phyloP scores from a whole-genome alignment of 2,329 filamentous ascomycete species.

The Alternaria arbusti region DNA sequence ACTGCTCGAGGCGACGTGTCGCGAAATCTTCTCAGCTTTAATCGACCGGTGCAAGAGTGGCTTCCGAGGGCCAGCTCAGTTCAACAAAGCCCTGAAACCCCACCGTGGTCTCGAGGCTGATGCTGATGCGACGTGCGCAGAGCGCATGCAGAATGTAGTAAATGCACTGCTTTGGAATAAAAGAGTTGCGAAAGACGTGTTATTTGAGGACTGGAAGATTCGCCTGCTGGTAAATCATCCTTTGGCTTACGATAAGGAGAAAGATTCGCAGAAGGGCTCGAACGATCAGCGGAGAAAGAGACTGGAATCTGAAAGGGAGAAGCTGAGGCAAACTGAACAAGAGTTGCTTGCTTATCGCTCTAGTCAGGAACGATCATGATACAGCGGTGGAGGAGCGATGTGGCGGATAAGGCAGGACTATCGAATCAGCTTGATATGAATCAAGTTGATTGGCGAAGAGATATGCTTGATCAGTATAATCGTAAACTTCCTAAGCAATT shows the following conservation, averaged over 20 bases:
- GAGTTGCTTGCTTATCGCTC: constrained; percentile 2
- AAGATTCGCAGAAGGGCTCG: constrained; percentile 1
- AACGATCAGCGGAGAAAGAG: constrained; percentile 2
- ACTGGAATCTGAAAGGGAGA: constrained; percentile 1
- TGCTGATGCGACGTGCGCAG: background rate
- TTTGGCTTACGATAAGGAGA: constrained; percentile 2
- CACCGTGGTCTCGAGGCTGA: background rate
- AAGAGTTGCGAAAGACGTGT: background rate
- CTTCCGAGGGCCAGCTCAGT: background rate
- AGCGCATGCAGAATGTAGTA: background rate
- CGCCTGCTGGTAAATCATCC: background rate
- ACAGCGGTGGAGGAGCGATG: background rate
- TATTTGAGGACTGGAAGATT: constrained; percentile 2
- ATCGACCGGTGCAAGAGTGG: constrained; percentile 3
- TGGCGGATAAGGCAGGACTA: background rate
- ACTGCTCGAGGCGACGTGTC: background rate
- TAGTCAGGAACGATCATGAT: background rate
- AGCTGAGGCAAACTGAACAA: background rate
- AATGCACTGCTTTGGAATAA: background rate
- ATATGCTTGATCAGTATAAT: background rate
- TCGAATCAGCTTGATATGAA: background rate
- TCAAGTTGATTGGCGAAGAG: background rate
- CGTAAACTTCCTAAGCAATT: background rate
- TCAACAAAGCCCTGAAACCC: constrained; percentile 8
- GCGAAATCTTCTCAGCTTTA: constrained; percentile 2